These are phyloP conservation scores for Chrysoporthe puriensis DNA, from an alignment of 2,329 filamentous ascomycete species.

Conservation along the genomic window DNA sequence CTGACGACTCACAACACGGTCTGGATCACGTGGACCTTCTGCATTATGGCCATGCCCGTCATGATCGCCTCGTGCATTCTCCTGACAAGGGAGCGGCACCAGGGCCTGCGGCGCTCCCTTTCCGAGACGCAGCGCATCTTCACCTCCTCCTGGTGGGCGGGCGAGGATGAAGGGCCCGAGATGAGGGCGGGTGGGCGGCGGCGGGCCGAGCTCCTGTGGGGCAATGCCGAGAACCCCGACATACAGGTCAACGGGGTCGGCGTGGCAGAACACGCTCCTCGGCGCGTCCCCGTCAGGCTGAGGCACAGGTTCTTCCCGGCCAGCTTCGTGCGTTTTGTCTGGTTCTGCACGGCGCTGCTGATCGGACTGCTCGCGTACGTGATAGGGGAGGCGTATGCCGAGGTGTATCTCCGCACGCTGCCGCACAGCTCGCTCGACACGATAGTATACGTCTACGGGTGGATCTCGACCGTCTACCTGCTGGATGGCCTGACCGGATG, in stretches of 20 bases:
- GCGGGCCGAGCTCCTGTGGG: constrained; percentile 43
- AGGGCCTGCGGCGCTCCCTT: constrained; percentile 62
- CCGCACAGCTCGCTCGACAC: constrained; percentile 70
- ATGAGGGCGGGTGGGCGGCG: constrained; percentile 42
- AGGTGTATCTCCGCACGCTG: constrained; percentile 68
- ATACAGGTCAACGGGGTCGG: constrained; percentile 17
- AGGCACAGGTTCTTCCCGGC: constrained; percentile 63
- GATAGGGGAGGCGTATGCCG: constrained; percentile 70
- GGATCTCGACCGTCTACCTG: constrained; percentile 68
- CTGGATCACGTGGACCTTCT: constrained; percentile 72
- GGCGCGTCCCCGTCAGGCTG: constrained; percentile 45
- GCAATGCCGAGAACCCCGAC: constrained; percentile 33
- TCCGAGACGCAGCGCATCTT: constrained; percentile 71
- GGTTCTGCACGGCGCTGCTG: constrained; percentile 68
- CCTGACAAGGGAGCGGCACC: constrained; percentile 65
- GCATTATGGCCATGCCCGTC: constrained; percentile 72
- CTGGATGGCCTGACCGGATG: constrained; percentile 68
- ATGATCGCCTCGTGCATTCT: constrained; percentile 67
- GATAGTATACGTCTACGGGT: constrained; percentile 71
- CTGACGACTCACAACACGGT: constrained; percentile 66
- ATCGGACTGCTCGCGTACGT: constrained; percentile 68
- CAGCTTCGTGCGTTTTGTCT: constrained; percentile 70
- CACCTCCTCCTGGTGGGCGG: constrained; percentile 67
- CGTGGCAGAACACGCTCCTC: constrained; percentile 28
- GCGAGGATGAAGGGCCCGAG: constrained; percentile 55